Base-by-base conservation (phyloP, 768 basidiomycete genomes). In the Macrolepiota fuliginosa region DNA sequence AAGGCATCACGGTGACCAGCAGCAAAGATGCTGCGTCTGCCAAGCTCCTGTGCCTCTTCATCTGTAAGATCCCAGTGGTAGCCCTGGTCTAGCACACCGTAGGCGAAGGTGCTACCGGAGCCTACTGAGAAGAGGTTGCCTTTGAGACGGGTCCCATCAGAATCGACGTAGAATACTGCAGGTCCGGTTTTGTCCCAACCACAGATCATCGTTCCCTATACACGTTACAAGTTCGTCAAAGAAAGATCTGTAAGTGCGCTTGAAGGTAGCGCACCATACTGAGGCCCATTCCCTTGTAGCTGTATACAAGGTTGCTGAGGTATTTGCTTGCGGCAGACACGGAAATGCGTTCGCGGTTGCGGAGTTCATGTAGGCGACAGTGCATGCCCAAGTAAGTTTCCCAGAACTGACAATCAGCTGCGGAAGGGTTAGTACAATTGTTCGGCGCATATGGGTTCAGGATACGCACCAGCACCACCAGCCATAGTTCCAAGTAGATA, bases 171-270 rank as follows among this genome's bases (percentile, higher is more conserved):
- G 79, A 95, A 98, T 27, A 99, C 80, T 22, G 93, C 86, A 19
- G 96, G 95, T 0, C 96, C 97, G 88, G 96, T 98, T 80, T 98
- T 98, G 77, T 99, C 97, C 95, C 96, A 98, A 27, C 97, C 97
- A 69, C 96, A 98, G 60, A 99, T 96, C 97, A 98, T 99, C 0
- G 97, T 99, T 54, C 97, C 97, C 94, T 96, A 67, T 11, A 52
- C 3, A 52, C 37, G 39, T 11, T 7, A 32, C 17, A 32, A 55
- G n/a, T n/a, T 24, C 10, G 62, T 22, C 22, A 27, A 54, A 53
- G 47, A 54, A 52, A 27, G 1, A 36, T 42, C 13, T 15, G 27
- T 6, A 10, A 42, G 29, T 19, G 27, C 2, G 22, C 17, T 52
- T 4, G 36, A 11, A 49, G 24, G 15, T 22, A 12, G 73, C 88